Evolutionary conservation across 2,329 filamentous ascomycete species (phyloP).

Genomic region (Calonectria pseudoreteaudii): DNA sequence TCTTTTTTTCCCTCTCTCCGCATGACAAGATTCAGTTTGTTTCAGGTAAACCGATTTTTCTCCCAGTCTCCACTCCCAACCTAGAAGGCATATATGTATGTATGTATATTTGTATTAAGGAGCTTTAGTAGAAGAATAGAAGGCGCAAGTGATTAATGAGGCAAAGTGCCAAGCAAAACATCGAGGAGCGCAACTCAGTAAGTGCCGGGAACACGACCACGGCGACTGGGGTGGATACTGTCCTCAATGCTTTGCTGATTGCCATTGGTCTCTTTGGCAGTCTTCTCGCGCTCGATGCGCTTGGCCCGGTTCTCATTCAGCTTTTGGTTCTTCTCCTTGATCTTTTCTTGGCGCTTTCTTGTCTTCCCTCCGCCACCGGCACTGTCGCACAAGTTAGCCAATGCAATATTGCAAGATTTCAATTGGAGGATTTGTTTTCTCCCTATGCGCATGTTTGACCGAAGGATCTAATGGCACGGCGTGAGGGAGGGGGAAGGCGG

Average conservation of each 20-base stretch:
- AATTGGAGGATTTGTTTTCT: not conserved
- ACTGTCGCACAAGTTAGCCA: constrained; percentile 53
- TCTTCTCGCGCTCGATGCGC: constrained; percentile 61
- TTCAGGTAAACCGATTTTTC: not conserved
- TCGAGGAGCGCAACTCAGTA: constrained; percentile 14
- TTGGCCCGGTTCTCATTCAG: constrained; percentile 74
- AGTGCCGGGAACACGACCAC: constrained; percentile 47
- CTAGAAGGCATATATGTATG: not conserved
- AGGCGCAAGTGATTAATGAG: not conserved
- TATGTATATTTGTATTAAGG: not conserved
- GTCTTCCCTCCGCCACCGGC: constrained; percentile 89
- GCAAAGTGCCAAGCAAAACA: not conserved
- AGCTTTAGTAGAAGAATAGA: not conserved
- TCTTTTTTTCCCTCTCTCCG: not conserved
- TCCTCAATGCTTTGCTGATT: constrained; percentile 46
- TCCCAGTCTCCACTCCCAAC: not conserved
- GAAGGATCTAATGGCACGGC: not conserved
- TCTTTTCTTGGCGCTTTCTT: constrained; percentile 77
- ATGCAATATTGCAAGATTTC: not conserved
- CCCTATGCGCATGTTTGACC: not conserved
- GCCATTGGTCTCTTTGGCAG: constrained; percentile 46
- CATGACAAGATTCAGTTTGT: constrained; percentile 3
- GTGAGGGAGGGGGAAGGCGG: not conserved
- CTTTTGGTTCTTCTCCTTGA: constrained; percentile 87
- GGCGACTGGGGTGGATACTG: constrained; percentile 65